phyloP scores from a whole-genome alignment of 257 asterid genomes.

The Solanum pennellii region DNA sequence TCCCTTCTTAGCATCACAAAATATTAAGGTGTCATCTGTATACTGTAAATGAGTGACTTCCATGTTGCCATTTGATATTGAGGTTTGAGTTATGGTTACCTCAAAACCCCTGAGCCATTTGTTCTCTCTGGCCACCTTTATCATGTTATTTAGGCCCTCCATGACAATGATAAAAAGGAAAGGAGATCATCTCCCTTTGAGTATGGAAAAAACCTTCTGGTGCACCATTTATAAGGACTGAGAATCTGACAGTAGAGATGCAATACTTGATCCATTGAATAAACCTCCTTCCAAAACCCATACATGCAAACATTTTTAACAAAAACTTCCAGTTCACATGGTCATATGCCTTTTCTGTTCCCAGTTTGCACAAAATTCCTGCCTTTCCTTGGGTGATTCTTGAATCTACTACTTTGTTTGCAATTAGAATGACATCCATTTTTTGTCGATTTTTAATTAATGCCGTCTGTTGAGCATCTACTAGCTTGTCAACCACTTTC shows the following conservation, averaged over 20 bases:
- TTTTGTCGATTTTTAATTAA: not conserved
- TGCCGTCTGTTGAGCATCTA: not conserved
- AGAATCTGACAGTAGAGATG: not conserved
- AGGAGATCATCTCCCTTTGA: not conserved
- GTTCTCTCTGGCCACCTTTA: not conserved
- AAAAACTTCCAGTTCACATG: not conserved
- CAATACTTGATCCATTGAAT: not conserved
- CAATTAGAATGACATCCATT: not conserved
- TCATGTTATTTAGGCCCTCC: not conserved
- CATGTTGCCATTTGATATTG: not conserved
- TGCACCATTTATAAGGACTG: not conserved
- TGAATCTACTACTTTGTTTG: not conserved
- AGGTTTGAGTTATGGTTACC: not conserved
- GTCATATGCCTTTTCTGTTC: not conserved
- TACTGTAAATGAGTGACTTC: not conserved
- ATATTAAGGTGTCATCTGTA: not conserved
- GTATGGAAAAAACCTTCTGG: not conserved
- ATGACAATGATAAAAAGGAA: not conserved
- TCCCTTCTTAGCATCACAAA: too few species aligned
- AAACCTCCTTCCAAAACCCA: not conserved
- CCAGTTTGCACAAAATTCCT: not conserved
- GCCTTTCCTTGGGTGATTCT: not conserved
- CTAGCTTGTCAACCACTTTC: not conserved
- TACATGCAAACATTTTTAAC: not conserved
- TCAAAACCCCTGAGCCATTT: not conserved